These are phyloP conservation scores for Annulohypoxylon bovei DNA, from an alignment of 495 filamentous ascomycete species.

Conservation along the genomic window DNA sequence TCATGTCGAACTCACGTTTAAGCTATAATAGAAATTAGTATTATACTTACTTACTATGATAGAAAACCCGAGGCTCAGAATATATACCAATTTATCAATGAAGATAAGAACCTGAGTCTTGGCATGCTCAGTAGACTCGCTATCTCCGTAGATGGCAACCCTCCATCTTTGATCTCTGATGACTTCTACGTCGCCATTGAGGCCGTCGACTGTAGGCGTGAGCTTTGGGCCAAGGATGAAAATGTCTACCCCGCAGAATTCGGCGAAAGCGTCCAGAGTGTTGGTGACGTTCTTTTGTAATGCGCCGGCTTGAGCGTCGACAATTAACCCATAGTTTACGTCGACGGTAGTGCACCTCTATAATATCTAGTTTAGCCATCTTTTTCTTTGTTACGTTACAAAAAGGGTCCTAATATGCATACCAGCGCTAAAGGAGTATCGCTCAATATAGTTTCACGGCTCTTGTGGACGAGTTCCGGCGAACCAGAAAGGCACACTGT, in stretches of 20 bases:
- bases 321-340: constrained; percentile 87
- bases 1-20: constrained; percentile 81
- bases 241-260: constrained; percentile 92
- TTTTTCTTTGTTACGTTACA: constrained; percentile 14
- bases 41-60: not conserved
- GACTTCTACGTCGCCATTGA: constrained; percentile 63
- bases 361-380: constrained; percentile 44
- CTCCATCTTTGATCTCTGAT: constrained; percentile 80
- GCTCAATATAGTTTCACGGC: constrained; percentile 84
- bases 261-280: constrained; percentile 83
- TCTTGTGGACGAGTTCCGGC: constrained; percentile 82
- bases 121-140: constrained; percentile 94
- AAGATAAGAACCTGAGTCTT: constrained; percentile 96
- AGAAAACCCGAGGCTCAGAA: constrained; percentile 28
- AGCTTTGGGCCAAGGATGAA: constrained; percentile 90
- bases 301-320: constrained; percentile 76
- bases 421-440: constrained; percentile 89
- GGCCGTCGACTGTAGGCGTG: constrained; percentile 69
- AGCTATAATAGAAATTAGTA: constrained; percentile 66
- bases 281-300: constrained; percentile 73
- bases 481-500: constrained; percentile 91
- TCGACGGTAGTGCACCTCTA: constrained; percentile 93
- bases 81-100: constrained; percentile 95
- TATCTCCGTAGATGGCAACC: constrained; percentile 92
- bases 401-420: constrained; percentile 50